These are phyloP conservation scores for Tylopilus sp. DNA, from an alignment of 1,284 basidiomycete species.

Conservation along the genomic window DNA sequence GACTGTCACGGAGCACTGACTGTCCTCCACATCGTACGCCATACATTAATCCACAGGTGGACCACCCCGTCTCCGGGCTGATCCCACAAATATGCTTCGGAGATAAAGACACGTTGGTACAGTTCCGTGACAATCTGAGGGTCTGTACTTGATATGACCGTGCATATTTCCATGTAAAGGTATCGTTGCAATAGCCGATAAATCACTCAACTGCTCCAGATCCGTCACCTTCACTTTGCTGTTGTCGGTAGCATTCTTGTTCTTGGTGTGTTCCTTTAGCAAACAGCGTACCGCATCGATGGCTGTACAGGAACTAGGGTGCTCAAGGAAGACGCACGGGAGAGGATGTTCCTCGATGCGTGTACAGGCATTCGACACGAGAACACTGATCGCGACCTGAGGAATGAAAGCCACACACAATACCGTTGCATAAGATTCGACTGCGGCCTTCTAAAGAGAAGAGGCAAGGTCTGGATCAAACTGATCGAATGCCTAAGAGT, in stretches of 20 bases:
- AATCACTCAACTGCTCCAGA: constrained; percentile 19
- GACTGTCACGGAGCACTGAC: constrained; percentile 23
- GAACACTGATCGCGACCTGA: constrained; percentile 59
- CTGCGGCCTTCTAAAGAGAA: constrained; percentile 60
- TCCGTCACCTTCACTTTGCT: constrained; percentile 18
- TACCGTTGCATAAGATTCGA: constrained; percentile 80
- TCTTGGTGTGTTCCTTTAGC: constrained; percentile 59
- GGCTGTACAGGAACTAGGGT: constrained; percentile 16
- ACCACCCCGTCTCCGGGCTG: constrained; percentile 1
- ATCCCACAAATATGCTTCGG: constrained; percentile 6
- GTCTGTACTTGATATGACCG: constrained; percentile 30
- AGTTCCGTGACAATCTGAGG: constrained; percentile 19
- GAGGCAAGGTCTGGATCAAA: constrained; percentile 73
- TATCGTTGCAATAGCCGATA: constrained; percentile 17
- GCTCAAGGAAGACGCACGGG: constrained; percentile 49
- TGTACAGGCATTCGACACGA: constrained; percentile 59
- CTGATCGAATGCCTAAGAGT: constrained; percentile 74
- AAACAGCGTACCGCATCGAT: constrained; percentile 11
- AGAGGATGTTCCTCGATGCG: constrained; percentile 74
- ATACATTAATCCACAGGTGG: constrained; percentile 8
- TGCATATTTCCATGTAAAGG: constrained; percentile 31
- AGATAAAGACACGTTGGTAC: constrained; percentile 22
- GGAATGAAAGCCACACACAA: constrained; percentile 85
- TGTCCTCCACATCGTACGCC: constrained; percentile 1
- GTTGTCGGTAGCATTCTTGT: constrained; percentile 50